These are phyloP conservation scores for Selenicereus undatus DNA, from an alignment of 148 eudicot genomes.

Conservation along the genomic window DNA sequence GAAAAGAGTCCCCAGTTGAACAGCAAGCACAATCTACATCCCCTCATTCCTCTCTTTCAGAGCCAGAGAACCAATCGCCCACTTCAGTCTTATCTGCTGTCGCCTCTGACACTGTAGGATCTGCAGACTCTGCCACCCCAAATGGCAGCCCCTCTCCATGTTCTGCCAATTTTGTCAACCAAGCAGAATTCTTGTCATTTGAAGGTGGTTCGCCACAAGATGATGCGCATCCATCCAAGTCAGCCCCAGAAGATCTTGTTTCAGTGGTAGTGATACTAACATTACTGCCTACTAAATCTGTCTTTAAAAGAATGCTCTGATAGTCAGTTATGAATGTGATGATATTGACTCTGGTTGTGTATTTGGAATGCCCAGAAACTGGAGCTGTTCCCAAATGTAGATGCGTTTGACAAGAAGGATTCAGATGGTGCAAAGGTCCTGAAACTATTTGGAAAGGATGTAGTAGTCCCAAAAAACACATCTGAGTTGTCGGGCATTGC, in stretches of 20 bases:
- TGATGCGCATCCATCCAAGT: constrained; percentile 29
- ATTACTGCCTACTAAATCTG: not conserved
- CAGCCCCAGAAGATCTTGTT: constrained; percentile 29
- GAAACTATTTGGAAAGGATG: constrained; percentile 81
- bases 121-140: constrained; percentile 41
- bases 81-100: constrained; percentile 67
- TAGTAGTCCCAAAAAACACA: constrained; percentile 38
- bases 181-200: constrained; percentile 17
- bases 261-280: constrained; percentile 44
- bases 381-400: constrained; percentile 41
- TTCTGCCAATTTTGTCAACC: constrained; percentile 33
- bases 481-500: constrained; percentile 8
- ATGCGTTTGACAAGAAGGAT: constrained; percentile 28
- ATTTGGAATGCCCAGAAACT: constrained; percentile 40
- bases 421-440: constrained; percentile 39
- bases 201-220: constrained; percentile 30
- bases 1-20: constrained; percentile 37
- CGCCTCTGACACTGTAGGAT: constrained; percentile 44
- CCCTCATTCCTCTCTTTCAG: constrained; percentile 38
- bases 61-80: constrained; percentile 65
- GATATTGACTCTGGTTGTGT: not conserved
- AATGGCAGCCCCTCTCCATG: constrained; percentile 52
- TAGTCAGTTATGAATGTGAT: not conserved
- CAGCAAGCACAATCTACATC: constrained; percentile 42
- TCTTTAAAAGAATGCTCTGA: not conserved